Evolutionary conservation across 768 basidiomycete species (phyloP), one percentile per base, ranked within the genome.

Genomic region (Russula griseocarnosa): DNA sequence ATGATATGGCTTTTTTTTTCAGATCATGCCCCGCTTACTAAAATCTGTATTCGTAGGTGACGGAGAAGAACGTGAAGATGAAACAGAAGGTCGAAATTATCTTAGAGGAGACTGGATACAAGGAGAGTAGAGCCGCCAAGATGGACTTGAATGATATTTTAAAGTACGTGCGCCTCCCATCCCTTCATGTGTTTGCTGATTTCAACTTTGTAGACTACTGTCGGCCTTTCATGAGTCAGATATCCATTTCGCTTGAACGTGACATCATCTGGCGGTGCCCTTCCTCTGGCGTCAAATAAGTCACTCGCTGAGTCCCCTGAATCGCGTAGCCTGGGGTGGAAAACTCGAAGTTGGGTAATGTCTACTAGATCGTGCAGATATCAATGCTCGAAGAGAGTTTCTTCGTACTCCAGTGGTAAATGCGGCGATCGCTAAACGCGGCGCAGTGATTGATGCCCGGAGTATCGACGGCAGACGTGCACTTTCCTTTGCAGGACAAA

Each of bases 111-210:
- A 62, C 54, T 9, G 62, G 67, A 13, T 58, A 55, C 47, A 57
- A 36, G 18, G 61, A 68, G 34, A 68, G 57, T 24, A 64, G 69
- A 46, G 67, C 67, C 26, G 67, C 67, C 34, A 68, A 69, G 51
- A 69, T 66, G 67, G 69, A 69, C 46, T 34, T 69, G 8, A 68
- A 69, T 28, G 66, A 69, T 34, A 55, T 69, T 24, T 44, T 68
- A 44, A 62, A 66, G 67, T 68, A 44, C 30, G 67, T 55, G 9
- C 18, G 8, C 22, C 28, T 9, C 10, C 13, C 22, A 55, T 24
- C 5, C 22, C 16, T 28, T 20, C 11, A 10, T 2, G 46, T 28
- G 28, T 53, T 47, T 36, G 20, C 51, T 40, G 30, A 46, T 26
- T 20, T 13, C n/a, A 13, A 14, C 16, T 3, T 40, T 54, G 34